Evolutionary conservation across 2,329 filamentous ascomycete species (phyloP).

Genomic region (Alternaria dauci): DNA sequence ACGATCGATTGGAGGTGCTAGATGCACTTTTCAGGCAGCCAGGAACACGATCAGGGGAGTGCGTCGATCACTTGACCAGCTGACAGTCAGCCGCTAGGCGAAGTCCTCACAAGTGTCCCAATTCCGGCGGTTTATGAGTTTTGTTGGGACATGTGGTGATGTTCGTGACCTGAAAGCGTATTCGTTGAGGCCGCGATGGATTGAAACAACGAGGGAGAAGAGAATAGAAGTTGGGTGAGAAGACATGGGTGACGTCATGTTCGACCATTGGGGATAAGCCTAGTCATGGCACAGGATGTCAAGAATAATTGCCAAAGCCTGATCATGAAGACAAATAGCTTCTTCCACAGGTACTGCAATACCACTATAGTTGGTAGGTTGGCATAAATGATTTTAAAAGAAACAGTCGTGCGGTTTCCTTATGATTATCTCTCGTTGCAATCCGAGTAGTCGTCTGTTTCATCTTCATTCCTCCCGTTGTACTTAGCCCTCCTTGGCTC

Average conservation of each 20-base stretch:
- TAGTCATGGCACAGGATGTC: no score
- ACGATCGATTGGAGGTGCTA: background rate
- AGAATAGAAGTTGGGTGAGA: background rate
- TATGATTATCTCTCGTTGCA: no score
- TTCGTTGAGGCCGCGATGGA: background rate
- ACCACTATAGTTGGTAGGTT: background rate
- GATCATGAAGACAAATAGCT: no score
- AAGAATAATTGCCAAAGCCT: no score
- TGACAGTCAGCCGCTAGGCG: conserved; percentile 2
- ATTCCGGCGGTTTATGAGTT: background rate
- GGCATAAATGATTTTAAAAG: background rate
- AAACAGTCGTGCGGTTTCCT: background rate
- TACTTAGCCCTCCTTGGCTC: background rate
- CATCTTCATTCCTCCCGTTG: background rate
- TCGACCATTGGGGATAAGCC: background rate
- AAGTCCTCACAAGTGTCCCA: background rate
- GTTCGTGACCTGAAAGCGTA: background rate
- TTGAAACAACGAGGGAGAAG: background rate
- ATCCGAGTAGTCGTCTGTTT: background rate
- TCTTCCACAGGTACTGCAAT: background rate
- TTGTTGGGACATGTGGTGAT: background rate
- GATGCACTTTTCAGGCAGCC: background rate
- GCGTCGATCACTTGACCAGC: background rate
- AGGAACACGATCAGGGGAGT: background rate
- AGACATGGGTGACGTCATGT: background rate